Conservation (phyloP, 768 basidiomycete genomes). For the Lactifluus volemus region DNA sequence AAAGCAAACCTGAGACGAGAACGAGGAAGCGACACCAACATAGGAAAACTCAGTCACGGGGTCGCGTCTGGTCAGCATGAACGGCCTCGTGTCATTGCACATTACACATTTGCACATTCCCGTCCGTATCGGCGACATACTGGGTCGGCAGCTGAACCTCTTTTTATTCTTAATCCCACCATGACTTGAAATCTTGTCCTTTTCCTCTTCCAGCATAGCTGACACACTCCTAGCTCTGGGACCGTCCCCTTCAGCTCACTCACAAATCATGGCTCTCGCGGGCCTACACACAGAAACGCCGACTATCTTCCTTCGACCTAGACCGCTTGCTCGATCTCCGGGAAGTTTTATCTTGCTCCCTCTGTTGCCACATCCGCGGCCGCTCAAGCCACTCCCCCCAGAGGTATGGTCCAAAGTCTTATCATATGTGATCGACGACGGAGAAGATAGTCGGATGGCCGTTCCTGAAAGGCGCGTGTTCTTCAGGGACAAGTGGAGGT, state of each 20-base stretch:
- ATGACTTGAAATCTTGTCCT: not conserved
- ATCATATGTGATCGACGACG: constrained; percentile 26
- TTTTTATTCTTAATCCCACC: not conserved
- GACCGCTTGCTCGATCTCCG: constrained; percentile 52
- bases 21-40: too few relatives aligned
- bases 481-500: constrained; percentile 20
- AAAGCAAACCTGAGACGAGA: too few relatives aligned
- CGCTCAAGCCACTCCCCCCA: constrained; percentile 47
- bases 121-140: not conserved
- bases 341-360: constrained; percentile 60
- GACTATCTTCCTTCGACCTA: constrained; percentile 48
- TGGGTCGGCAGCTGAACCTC: not conserved
- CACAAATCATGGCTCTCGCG: constrained; percentile 3
- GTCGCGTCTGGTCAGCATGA: not conserved
- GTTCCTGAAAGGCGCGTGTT: constrained; percentile 3
- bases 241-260: not conserved
- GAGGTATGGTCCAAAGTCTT: constrained; percentile 70
- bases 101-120: not conserved
- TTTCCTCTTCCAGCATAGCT: not conserved
- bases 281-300: constrained; percentile 3
- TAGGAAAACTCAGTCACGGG: not conserved
- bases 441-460: constrained; percentile 4
- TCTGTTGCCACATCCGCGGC: constrained; percentile 48
- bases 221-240: not conserved
- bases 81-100: not conserved